These are phyloP conservation scores for Pleurozium schreberi DNA, from an alignment of 225 moss, liverwort and hornwort genomes.

Conservation along the genomic window DNA sequence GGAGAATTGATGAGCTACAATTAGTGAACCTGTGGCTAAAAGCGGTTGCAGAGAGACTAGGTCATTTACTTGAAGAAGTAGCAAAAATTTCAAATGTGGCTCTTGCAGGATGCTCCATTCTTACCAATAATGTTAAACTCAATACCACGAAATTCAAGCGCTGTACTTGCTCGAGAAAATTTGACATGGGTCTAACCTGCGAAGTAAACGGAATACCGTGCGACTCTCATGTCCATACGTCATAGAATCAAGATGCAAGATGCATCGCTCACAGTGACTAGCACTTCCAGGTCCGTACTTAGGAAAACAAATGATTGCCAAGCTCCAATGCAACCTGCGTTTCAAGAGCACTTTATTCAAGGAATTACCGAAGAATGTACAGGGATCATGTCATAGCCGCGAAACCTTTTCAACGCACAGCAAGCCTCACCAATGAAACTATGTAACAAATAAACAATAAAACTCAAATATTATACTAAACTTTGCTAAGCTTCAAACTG, in stretches of 20 bases:
- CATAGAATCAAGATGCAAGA: slow-evolving; percentile 94
- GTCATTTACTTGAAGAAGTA: not conserved
- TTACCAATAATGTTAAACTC: not conserved
- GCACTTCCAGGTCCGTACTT: slow-evolving; percentile 27
- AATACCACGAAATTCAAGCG: not conserved
- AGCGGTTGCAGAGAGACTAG: not conserved
- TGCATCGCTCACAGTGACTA: slow-evolving; percentile 41
- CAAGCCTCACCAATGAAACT: not conserved
- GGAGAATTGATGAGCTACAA: not conserved
- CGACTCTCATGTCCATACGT: slow-evolving; percentile 66
- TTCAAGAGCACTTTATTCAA: not conserved
- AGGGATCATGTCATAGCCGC: not conserved
- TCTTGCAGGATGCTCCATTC: not conserved
- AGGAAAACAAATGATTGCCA: slow-evolving; percentile 82
- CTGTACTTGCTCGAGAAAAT: not conserved
- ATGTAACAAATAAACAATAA: not conserved
- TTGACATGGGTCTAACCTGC: slow-evolving; percentile 33
- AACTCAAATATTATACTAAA: not conserved
- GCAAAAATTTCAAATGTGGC: not conserved
- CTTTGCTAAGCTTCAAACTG: not conserved
- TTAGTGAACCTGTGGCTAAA: not conserved
- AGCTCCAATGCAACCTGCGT: slow-evolving; percentile 89
- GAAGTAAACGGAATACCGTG: slow-evolving; percentile 53
- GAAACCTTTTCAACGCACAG: not conserved
- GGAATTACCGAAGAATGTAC: not conserved